phyloP scores from a whole-genome alignment of 345 rosid species.

The Abelmoschus esculentus region DNA sequence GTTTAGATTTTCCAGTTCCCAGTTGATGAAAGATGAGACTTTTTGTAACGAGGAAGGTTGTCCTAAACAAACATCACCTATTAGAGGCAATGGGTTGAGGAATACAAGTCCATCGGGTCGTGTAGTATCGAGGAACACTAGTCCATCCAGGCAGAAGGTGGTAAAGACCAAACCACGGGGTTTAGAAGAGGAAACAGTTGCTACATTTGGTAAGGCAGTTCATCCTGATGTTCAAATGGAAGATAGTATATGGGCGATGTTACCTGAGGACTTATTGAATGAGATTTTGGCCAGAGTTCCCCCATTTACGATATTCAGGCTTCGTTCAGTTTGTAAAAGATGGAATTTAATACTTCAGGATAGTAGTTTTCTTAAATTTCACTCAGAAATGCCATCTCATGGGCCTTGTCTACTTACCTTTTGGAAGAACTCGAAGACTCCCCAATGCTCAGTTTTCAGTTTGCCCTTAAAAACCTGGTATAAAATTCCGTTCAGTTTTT shows the following conservation, averaged over 20 bases:
- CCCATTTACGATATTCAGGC: conserved; percentile 85
- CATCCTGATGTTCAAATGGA: conserved; percentile 79
- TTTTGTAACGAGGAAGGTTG: conserved; percentile 36
- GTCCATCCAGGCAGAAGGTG: conserved; percentile 81
- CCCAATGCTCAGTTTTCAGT: conserved; percentile 88
- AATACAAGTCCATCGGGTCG: conserved; percentile 71
- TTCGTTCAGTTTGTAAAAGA: conserved; percentile 72
- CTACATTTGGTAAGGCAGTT: conserved; percentile 67
- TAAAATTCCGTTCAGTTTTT: conserved; percentile 71
- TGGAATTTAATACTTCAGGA: conserved; percentile 95
- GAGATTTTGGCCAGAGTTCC: conserved; percentile 90
- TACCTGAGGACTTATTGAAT: conserved; percentile 83
- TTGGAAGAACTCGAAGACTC: conserved; percentile 73
- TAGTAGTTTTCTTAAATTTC: conserved; percentile 76
- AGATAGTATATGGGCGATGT: conserved; percentile 88
- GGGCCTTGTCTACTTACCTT: conserved; percentile 90
- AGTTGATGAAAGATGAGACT: conserved; percentile 19
- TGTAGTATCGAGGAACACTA: conserved; percentile 70
- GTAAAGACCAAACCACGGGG: conserved; percentile 82
- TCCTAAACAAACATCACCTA: conserved; percentile 53
- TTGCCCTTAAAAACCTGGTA: conserved; percentile 89
- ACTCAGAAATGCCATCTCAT: conserved; percentile 50
- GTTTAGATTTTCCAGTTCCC: conserved; percentile 24
- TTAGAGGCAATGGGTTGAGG: conserved; percentile 60
- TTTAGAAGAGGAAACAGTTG: conserved; percentile 75